Percentiles rank a stretch among this genome's conserved stretches.
These are phyloP conservation scores for Prillingera fragicola DNA, from an alignment of 1,284 basidiomycete genomes.

Conservation along the genomic window DNA sequence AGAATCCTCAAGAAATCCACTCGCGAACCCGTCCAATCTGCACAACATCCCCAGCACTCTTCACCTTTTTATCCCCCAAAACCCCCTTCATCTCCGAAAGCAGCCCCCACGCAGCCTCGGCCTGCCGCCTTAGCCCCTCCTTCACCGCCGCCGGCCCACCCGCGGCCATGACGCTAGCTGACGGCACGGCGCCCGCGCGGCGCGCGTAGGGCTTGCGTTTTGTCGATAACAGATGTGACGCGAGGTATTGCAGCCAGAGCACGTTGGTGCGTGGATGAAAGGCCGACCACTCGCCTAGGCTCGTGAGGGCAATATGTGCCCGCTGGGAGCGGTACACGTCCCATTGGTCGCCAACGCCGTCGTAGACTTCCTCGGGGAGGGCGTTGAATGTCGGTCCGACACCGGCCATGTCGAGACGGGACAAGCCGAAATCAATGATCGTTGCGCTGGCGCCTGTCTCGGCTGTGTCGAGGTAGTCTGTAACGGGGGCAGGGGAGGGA, in stretches of 20 bases:
- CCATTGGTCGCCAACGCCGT: slow-evolving; percentile 84
- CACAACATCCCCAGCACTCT: too few species aligned
- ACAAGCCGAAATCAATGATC: slow-evolving; percentile 90
- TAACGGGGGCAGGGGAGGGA: slow-evolving; percentile 51
- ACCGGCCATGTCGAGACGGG: slow-evolving; percentile 58
- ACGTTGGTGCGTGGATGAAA: slow-evolving; percentile 12
- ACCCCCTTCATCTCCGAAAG: slow-evolving; percentile 8
- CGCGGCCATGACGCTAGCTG: not conserved
- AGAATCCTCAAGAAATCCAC: too few species aligned
- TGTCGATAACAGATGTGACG: slow-evolving; percentile 28
- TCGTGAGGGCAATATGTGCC: slow-evolving; percentile 45
- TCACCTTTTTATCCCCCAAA: not conserved
- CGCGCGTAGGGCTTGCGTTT: slow-evolving; percentile 25
- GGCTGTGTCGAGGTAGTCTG: slow-evolving; percentile 38
- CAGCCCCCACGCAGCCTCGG: slow-evolving; percentile 13
- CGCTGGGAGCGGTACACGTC: slow-evolving; percentile 90
- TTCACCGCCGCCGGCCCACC: not conserved
- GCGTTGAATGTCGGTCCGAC: too few species aligned
- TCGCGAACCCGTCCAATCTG: too few species aligned
- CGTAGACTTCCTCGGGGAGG: slow-evolving; percentile 73
- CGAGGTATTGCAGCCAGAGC: slow-evolving; percentile 44
- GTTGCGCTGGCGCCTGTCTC: slow-evolving; percentile 63
- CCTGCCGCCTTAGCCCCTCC: slow-evolving; percentile 1
- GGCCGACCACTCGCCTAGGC: not conserved
- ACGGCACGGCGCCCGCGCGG: not conserved